phyloP scores from a whole-genome alignment of 2,329 filamentous ascomycete species.

The Fusarium siculi region DNA sequence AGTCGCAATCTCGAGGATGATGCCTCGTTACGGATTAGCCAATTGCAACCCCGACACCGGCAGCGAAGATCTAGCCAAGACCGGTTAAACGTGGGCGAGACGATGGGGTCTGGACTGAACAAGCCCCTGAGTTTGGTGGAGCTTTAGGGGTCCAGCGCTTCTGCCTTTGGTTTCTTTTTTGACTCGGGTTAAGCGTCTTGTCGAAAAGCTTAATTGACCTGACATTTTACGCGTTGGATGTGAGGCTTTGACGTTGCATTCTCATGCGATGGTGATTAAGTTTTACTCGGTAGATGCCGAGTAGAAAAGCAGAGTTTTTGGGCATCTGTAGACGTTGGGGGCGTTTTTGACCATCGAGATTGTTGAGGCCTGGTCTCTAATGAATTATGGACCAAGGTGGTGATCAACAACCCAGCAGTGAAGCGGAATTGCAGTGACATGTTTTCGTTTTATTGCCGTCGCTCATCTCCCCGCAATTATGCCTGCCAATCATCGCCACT shows the following conservation, averaged over 20 bases:
- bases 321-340: neutral
- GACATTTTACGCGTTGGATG: neutral
- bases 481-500: neutral
- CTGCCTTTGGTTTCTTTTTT: neutral
- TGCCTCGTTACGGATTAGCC: constrained; percentile 8
- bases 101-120: neutral
- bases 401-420: neutral
- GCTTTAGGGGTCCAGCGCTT: neutral
- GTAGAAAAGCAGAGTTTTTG: accelerated
- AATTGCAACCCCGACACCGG: neutral
- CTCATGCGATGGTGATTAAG: neutral
- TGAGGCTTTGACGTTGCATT: neutral
- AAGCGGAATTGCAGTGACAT: neutral
- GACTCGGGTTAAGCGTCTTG: neutral
- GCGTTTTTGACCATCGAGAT: neutral
- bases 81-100: neutral
- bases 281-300: neutral
- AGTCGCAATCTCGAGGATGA: constrained; percentile 13
- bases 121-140: constrained; percentile 10
- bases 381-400: constrained; percentile 10
- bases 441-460: neutral
- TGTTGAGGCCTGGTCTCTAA: neutral
- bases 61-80: neutral
- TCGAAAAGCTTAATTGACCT: neutral
- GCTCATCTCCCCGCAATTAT: neutral